A percentile compares a stretch with the other conserved stretches of the same genome.
Conservation (phyloP, 352 stramenopile genomes). For the Phytopythium aichiense region DNA sequence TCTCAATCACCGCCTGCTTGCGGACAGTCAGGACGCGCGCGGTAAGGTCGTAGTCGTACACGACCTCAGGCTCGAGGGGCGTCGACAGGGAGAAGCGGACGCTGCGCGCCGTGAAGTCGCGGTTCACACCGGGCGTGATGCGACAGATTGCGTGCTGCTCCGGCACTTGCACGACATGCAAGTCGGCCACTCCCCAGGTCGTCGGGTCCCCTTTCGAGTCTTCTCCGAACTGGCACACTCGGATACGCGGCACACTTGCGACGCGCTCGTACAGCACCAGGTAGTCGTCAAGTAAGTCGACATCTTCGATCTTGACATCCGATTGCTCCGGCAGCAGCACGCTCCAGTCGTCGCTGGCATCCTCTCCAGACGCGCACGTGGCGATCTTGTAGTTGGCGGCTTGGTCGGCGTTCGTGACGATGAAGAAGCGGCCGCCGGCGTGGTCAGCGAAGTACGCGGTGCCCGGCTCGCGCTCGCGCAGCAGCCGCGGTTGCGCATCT, state of each 20-base stretch:
- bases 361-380: not conserved
- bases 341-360: slow-evolving; percentile 26
- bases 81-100: slow-evolving; percentile 76
- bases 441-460: slow-evolving; percentile 88
- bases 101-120: slow-evolving; percentile 50
- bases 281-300: slow-evolving; percentile 80
- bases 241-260: slow-evolving; percentile 64
- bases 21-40: slow-evolving; percentile 35
- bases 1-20: slow-evolving; percentile 45
- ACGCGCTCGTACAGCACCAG: slow-evolving; percentile 82
- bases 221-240: slow-evolving; percentile 34
- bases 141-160: slow-evolving; percentile 49
- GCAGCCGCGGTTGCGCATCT: slow-evolving; percentile 25
- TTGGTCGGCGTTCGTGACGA: slow-evolving; percentile 78
- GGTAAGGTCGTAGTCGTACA: slow-evolving; percentile 78
- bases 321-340: slow-evolving; percentile 46
- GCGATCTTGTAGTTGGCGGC: slow-evolving; percentile 79
- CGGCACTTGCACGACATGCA: slow-evolving; percentile 55
- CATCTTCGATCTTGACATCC: slow-evolving; percentile 85
- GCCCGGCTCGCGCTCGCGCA: slow-evolving; percentile 45
- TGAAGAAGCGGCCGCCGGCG: slow-evolving; percentile 54
- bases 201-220: not conserved
- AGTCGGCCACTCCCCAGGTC: slow-evolving; percentile 1
- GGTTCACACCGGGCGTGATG: slow-evolving; percentile 77
- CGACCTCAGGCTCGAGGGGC: slow-evolving; percentile 65